Evolutionary conservation across 305 asterid species (phyloP), one percentile per base, ranked within the genome.

Genomic region (Fraxinus ornus): DNA sequence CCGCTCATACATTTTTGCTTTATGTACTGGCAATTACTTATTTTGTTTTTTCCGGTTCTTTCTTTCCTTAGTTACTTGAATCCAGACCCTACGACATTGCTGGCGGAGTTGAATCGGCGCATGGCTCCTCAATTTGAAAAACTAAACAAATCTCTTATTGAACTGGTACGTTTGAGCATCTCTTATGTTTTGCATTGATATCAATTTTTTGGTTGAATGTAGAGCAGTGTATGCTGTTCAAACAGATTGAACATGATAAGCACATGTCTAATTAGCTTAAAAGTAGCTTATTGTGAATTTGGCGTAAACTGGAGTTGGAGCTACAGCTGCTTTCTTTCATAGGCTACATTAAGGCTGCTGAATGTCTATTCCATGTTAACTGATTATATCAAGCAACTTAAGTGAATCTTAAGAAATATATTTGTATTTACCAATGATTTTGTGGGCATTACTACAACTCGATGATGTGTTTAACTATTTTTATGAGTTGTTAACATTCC

Each of bases 121-220:
- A 95, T 95, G 99, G 97, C 92, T 84, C 99, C 97, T 66, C 92
- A 89, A 81, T 95, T 89, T 89, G 92, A 83, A 73, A 95, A 93
- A 86, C 99, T 95, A 75, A 95, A 95, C 49, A 92, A 92, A 84
- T 77, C 97, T 77, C 90, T 95, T 81, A 92, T 95, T 68, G 99
- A 95, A 78, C 78, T 95, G 97, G 97, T 94, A 87, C 76, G 95
- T 82, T 66, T 5, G 64, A 70, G 62, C 33, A 30, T 81, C 1
- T 47, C 71, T 84, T 76, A 57, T 15, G 68, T 75, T 77, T 64
- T 35, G 17, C 84, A 24, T 75, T 64, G 64, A 62, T 74, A 33
- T 68, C 64, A 37, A 6, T 33, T 24, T 22, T 60, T 84, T 84
- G 62, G 70, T 71, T 75, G 49, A 62, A n/a, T 19, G 32, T 39